Evolutionary conservation across 148 eudicot genomes (phyloP).

Genomic region (Rhododendron kiyosumense): DNA sequence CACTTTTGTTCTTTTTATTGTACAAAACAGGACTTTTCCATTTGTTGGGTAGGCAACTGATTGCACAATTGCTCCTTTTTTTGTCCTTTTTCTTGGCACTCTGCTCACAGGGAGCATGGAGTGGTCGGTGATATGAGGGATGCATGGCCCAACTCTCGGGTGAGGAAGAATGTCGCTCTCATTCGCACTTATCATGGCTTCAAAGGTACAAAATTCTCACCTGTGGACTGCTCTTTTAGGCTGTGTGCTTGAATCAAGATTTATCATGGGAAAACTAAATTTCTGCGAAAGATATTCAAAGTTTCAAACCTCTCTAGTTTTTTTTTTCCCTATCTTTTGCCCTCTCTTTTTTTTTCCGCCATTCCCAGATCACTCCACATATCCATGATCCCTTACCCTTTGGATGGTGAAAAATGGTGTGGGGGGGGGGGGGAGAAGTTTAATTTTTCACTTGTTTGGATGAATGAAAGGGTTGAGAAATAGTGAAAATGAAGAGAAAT

Average conservation of each 20-base stretch:
- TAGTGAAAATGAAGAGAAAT: background rate
- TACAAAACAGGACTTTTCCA: background rate
- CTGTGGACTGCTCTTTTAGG: background rate
- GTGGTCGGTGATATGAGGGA: slow-evolving; percentile 96
- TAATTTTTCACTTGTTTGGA: background rate
- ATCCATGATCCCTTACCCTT: background rate
- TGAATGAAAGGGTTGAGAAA: background rate
- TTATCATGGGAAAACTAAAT: background rate
- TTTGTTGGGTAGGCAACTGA: background rate
- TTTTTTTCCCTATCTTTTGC: background rate
- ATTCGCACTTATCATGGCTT: slow-evolving; percentile 97
- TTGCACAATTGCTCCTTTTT: background rate
- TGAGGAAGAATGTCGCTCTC: slow-evolving; percentile 72
- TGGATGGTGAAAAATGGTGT: background rate
- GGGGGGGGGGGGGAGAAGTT: background rate
- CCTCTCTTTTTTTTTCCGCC: background rate
- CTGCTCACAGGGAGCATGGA: slow-evolving; percentile 75
- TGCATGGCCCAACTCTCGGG: slow-evolving; percentile 93
- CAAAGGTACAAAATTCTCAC: slow-evolving; percentile 52
- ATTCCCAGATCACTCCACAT: background rate
- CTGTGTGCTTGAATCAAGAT: background rate
- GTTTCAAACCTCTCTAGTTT: background rate
- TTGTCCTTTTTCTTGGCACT: background rate
- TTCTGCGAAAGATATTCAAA: background rate
- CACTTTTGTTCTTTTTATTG: background rate